Base-by-base conservation (phyloP, 2,329 filamentous ascomycete species). In the Gnomoniopsis sp. region DNA sequence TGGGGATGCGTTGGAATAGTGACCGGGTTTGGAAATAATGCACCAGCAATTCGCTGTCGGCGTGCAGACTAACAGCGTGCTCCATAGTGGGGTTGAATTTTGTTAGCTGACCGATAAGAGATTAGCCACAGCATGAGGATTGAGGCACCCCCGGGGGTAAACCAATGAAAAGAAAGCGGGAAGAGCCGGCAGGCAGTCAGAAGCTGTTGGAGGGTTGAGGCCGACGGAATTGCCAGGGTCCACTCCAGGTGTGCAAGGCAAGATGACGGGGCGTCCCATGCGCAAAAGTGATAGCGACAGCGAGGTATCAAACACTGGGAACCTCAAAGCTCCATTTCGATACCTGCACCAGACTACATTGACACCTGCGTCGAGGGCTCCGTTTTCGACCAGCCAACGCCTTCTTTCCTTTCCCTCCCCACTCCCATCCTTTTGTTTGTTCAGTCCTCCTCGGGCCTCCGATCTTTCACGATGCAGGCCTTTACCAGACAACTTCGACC, bases 391-490 rank as follows among this genome's bases (percentile, higher is more conserved):
- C 21, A 51, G 52, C 33, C 56, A 47, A 41, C 38, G 21, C 36
- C 21, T 17, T 34, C 48, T 44, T 41, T 41, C 52, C 23, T 49
- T 57, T 23, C 14, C 33, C 19, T 26, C 21, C 17, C 23, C 30
- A 34, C 47, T 51, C 2, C 33, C 41, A 17, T 48, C 10, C 53
- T 23, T 38, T 47, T 34, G 38, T 36, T 53, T 53, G 17, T 33
- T 14, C 38, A 41, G 38, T 41, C 44, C 34, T 41, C 47, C 43
- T 59, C 48, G 26, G 43, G 52, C 48, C 34, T 59, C 58, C 56
- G 34, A 55, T 49, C 57, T 57, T n/a, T 58, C 78, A 86, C 72
- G 70, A 96, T 96, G 93, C 91, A 96, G 85, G 88, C 91, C 71
- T 79, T 96, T 77, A 82, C 88, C 72, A 87, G 89, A 83, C 86